Conservation (phyloP, 805 yeast species). For the Starmera caribaea region DNA sequence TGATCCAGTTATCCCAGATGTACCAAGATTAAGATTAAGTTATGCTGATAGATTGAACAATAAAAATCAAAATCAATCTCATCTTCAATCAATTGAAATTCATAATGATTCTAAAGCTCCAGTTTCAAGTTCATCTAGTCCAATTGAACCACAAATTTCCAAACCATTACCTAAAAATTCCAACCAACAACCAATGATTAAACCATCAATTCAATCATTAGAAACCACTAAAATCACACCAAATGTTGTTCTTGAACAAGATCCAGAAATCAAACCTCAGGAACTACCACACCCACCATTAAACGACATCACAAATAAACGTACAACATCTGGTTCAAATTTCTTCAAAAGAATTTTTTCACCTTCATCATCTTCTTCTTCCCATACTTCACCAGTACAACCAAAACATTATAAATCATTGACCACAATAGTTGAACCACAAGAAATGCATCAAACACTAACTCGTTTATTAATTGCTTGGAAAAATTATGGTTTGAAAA, state of each 20-base stretch:
- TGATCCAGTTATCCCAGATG: conserved; percentile 5
- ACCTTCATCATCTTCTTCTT: conserved; percentile 9
- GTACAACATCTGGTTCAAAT: conserved; percentile 13
- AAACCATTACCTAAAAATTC: conserved; percentile 9
- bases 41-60: conserved; percentile 28
- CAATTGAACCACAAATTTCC: conserved; percentile 9
- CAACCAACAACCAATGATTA: conserved; percentile 1
- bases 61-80: conserved; percentile 4
- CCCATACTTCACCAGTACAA: conserved; percentile 2
- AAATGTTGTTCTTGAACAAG: neutral
- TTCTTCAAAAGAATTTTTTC: conserved; percentile 23
- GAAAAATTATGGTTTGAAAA: conserved; percentile 61
- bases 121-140: neutral
- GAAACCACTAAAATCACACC: conserved; percentile 7
- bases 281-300: conserved; percentile 4
- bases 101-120: conserved; percentile 5
- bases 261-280: too few species aligned
- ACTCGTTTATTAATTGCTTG: conserved; percentile 54
- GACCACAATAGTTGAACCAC: conserved; percentile 24
- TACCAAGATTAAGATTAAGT: conserved; percentile 20
- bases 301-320: conserved; percentile 12
- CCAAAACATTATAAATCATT: conserved; percentile 10
- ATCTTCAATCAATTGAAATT: conserved; percentile 18
- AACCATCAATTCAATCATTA: conserved; percentile 7
- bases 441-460: conserved; percentile 56